Evolutionary conservation across 2,329 filamentous ascomycete species (phyloP), one percentile per base, ranked within the genome.

Genomic region (Gyromitra esculenta): DNA sequence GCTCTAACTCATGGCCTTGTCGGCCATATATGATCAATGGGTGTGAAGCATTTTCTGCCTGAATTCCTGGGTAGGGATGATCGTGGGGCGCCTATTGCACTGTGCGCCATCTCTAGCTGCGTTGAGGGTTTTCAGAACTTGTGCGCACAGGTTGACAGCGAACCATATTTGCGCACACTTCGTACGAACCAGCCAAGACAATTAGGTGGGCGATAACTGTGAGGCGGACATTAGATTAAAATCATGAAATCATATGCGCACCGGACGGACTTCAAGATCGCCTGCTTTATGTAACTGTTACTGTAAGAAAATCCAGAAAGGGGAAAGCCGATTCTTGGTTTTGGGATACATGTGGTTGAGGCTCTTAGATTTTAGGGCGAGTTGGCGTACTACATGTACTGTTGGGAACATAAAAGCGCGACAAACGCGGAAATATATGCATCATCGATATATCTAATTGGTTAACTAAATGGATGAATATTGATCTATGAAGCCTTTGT

Each of bases 91-190:
- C n/a, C 57, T 25, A 13, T 13, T 39, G 6, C 35, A 52, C 35
- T 50, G 59, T 35, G 31, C 41, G 11, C 43, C 43, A 2, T 39
- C 62, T 41, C 41, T 13, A 31, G 54, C 31, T 41, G 43, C 39
- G 5, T 37, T 15, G 37, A 41, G 54, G 43, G n/a, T 52, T n/a
- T 43, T 64, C 18, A 35, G 21, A 41, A 31, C 21, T 60, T 68
- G 72, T 70, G 72, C 65, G 65, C 72, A 69, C 52, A 43, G 8
- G 21, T 13, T 56, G 63, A 68, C 71, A 73, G 21, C 70, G n/a
- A 56, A 35, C 56, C 8, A 18, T 45, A 31, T 52, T 70, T 75
- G 65, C 72, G 72, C 64, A 70, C 72, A 31, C 18, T 50, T 21
- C 25, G 39, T 62, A 41, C 57, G 65, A 37, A 69, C 72, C 57